Base-by-base conservation (phyloP, 2,329 filamentous ascomycete genomes). In the Aspergillus quadrilineatus region DNA sequence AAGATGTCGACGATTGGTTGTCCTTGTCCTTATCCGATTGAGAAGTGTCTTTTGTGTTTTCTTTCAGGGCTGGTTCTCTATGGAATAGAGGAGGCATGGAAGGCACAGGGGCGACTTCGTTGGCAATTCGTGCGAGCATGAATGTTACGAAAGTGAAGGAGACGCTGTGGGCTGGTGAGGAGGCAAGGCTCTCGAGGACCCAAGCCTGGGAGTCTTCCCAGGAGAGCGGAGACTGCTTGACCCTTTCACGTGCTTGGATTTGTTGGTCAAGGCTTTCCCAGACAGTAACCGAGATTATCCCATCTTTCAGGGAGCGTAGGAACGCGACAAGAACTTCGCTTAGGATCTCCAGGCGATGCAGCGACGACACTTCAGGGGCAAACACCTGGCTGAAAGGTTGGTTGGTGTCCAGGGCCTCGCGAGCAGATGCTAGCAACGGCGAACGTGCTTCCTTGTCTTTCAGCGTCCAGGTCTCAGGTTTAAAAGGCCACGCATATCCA, bases 81-180 rank as follows among this genome's bases (percentile, higher is more conserved):
- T 22, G 22, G 22, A 63, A 28, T 5, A 53, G 50, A 10, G 56
- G 29, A 6, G 64, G 50, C 1, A 63, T 58, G 6, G 69, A 67
- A 29, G 54, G 67, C 0, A 77, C 67, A 0, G 79, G 77, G 1
- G 75, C 75, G 6, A 86, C 72, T 65, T 88, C 85, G 34, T 77
- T 77, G 29, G 80, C 75, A 37, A 88, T 79, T 9, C 81, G 79
- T 22, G 80, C 80, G 9, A 97, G 80, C 74, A 92, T 92, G 7
- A 89, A 86, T 0, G 88, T 90, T 14, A 97, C 77, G 62, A 97
- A 92, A 2, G 96, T 89, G 67, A 97, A 96, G 0, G 89, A 89
- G 54, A 96, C 92, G 68, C 91, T 94, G 74, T 96, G 89, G 49
- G 88, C 87, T 0, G 91, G 89, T 0, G 85, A 82, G 1, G 82